Evolutionary conservation across 257 asterid species (phyloP).

Genomic region (Solanum appendiculatum): DNA sequence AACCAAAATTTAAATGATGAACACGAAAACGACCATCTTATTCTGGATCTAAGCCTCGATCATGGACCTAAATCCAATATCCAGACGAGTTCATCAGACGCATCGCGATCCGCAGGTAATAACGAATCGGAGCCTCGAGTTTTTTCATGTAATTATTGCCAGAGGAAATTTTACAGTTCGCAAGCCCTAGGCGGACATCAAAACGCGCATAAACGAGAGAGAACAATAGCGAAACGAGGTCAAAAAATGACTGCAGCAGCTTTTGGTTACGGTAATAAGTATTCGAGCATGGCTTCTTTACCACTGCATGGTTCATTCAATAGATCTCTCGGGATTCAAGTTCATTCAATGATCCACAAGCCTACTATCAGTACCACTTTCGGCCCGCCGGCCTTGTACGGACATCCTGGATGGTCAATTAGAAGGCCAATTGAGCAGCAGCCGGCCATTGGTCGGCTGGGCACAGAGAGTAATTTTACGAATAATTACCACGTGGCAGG

Average conservation of each 20-base stretch:
- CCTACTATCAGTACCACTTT: slow-evolving; percentile 11
- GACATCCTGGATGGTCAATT: slow-evolving; percentile 30
- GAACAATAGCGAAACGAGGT: slow-evolving; percentile 66
- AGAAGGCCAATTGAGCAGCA: slow-evolving; percentile 42
- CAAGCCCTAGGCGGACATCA: slow-evolving; percentile 98
- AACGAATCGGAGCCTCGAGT: slow-evolving; percentile 33
- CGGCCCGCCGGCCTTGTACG: slow-evolving; percentile 6
- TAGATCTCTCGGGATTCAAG: slow-evolving; percentile 52
- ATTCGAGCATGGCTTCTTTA: slow-evolving; percentile 54
- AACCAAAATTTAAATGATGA: not conserved
- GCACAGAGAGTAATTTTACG: slow-evolving; percentile 11
- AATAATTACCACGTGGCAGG: not conserved
- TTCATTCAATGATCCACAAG: slow-evolving; percentile 66
- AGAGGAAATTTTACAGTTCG: slow-evolving; percentile 74
- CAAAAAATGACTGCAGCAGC: not conserved
- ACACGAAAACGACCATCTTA: slow-evolving; percentile 10
- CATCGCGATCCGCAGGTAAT: not conserved
- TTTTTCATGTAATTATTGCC: slow-evolving; percentile 85
- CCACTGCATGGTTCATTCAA: slow-evolving; percentile 52
- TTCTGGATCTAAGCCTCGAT: slow-evolving; percentile 45
- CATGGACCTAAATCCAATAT: slow-evolving; percentile 4
- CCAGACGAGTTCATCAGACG: not conserved
- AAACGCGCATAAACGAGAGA: slow-evolving; percentile 83
- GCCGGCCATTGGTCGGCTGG: slow-evolving; percentile 39
- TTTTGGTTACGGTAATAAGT: slow-evolving; percentile 6